Base-by-base conservation (phyloP, 805 yeast genomes). In the Ogataea thermomethanolica region DNA sequence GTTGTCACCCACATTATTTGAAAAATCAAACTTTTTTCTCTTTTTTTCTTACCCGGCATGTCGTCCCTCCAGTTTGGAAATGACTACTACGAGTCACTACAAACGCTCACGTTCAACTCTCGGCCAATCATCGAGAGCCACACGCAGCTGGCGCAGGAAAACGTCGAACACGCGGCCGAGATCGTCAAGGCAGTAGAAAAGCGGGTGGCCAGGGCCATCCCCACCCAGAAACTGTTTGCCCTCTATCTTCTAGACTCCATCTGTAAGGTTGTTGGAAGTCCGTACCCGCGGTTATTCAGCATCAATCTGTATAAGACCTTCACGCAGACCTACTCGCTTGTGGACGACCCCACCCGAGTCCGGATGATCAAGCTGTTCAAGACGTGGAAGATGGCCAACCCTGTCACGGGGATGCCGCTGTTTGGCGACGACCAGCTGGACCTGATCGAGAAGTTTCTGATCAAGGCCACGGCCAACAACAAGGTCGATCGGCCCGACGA, bases 231-330 rank as follows among this genome's bases (percentile, higher is more conserved):
- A 62, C 71, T 93, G 34, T 93, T 77, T 53, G 79, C 93, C 4
- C 71, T 93, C 45, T 93, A 91, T 58, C 71, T 91, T 33, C 64
- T 93, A 41, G 98, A 93, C 61, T 89, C 97, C 12, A 84, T 93
- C 34, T 84, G 91, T 65, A 93, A 93, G 62, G 86, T 82, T 54
- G 81, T 87, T 24, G 96, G 97, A 7, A 74, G 81, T 45, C 97
- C 98, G 1, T 93, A 91, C 60, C 85, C 88, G n/a, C 70, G 79
- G 6, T 61, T 85, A 37, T 79, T 93, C 58, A 82, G 90, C 37
- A 71, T 78, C 48, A 79, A 81, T 47, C 65, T 89, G 33, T 83
- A 75, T 64, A 76, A 73, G 49, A 67, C 85, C 3, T 91, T 84
- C 62, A 79, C 84, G 20, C 79, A 78, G 46, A 81, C 89, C 2